phyloP scores from a whole-genome alignment of 805 yeast species.

The Saturnispora galanensis region DNA sequence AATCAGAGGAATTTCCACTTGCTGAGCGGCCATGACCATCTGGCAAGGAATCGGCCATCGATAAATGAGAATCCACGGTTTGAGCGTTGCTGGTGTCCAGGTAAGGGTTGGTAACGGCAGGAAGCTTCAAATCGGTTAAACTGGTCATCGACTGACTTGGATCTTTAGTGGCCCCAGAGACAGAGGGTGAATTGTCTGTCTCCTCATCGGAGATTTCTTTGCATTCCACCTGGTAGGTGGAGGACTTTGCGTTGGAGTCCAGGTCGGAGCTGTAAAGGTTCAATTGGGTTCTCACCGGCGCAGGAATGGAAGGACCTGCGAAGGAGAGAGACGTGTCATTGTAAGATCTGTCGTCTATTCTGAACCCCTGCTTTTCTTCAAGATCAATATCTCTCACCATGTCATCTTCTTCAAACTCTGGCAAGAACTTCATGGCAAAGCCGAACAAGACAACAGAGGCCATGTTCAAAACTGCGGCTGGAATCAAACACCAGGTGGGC shows the following conservation, averaged over 20 bases:
- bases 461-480: constrained; percentile 50
- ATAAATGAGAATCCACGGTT: neutral
- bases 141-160: neutral
- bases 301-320: neutral
- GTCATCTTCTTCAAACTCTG: constrained; percentile 2
- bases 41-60: neutral
- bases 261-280: neutral
- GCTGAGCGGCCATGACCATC: neutral
- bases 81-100: neutral
- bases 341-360: no score
- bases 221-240: neutral
- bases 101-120: constrained; percentile 10
- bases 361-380: neutral
- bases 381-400: neutral
- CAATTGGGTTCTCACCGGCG: neutral
- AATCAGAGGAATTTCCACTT: constrained; percentile 18
- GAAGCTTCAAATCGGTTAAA: constrained; percentile 6
- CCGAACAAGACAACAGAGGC: constrained; percentile 41
- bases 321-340: no score
- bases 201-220: neutral
- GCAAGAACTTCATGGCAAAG: constrained; percentile 24
- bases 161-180: no score
- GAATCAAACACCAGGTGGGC: constrained; percentile 67
- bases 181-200: neutral
- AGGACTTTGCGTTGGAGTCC: constrained; percentile 1